Conservation (phyloP, 163 green algal species). For the Prototheca cutis region DNA sequence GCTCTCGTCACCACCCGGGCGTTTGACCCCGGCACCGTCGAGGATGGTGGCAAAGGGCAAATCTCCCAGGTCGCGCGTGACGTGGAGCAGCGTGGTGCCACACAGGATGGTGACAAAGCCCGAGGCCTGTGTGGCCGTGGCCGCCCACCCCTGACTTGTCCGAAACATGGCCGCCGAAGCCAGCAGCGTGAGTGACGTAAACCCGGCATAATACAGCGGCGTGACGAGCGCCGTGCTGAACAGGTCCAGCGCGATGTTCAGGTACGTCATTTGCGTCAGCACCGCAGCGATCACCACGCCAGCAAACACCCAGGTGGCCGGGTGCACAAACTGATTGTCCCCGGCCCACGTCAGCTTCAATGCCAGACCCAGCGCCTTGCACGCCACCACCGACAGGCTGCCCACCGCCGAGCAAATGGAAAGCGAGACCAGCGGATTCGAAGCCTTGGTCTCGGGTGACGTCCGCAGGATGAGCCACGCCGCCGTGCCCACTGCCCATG, state of each 20-base stretch:
- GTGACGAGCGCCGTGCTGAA: constrained; percentile 97
- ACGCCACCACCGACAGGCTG: constrained; percentile 89
- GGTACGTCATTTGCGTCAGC: constrained; percentile 94
- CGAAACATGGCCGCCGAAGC: constrained; percentile 87
- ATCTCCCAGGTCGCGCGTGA: constrained; percentile 75
- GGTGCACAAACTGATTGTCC: constrained; percentile 79
- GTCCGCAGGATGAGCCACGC: constrained; percentile 64
- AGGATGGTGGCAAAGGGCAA: too few relatives aligned
- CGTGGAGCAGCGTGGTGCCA: constrained; percentile 91
- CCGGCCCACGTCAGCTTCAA: constrained; percentile 88
- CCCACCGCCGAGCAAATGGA: constrained; percentile 92
- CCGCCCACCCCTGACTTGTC: constrained; percentile 17
- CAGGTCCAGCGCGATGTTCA: constrained; percentile 90
- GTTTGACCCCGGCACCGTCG: neutral
- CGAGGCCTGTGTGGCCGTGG: constrained; percentile 50
- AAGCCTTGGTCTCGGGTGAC: constrained; percentile 49
- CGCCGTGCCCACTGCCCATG: constrained; percentile 36
- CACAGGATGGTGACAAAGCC: constrained; percentile 91
- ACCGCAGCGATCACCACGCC: constrained; percentile 72
- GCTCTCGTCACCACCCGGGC: neutral
- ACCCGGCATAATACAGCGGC: constrained; percentile 99
- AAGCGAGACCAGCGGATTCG: constrained; percentile 86
- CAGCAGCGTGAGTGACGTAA: constrained; percentile 86
- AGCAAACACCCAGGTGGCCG: constrained; percentile 70
- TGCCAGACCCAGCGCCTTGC: constrained; percentile 93